Evolutionary conservation across 805 yeast species (phyloP).

Genomic region (Brettanomyces sp.): DNA sequence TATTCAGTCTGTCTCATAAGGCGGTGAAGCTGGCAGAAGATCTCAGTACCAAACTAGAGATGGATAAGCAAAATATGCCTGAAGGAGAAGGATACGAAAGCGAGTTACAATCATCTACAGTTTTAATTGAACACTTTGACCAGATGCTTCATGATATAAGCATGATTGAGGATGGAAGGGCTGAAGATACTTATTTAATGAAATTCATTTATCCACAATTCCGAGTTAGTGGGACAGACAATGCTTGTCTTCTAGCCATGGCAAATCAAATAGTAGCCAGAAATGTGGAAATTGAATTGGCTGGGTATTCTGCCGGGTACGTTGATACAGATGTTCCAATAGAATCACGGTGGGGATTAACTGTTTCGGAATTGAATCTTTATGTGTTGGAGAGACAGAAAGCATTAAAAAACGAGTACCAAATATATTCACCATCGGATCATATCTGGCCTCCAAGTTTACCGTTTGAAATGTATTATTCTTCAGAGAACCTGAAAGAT

Average conservation of each 20-base stretch:
- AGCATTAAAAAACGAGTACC: conserved; percentile 23
- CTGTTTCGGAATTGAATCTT: conserved; percentile 46
- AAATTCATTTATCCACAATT: conserved; percentile 79
- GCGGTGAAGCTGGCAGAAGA: conserved; percentile 25
- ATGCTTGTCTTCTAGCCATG: conserved; percentile 41
- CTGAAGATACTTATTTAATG: conserved; percentile 36
- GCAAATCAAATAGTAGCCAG: conserved; percentile 54
- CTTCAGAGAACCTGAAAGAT: conserved; percentile 31
- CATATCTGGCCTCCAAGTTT: conserved; percentile 57
- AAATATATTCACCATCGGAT: conserved; percentile 22
- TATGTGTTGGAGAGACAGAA: conserved; percentile 38
- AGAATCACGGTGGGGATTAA: conserved; percentile 49
- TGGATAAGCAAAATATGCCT: conserved; percentile 3
- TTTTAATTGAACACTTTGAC: conserved; percentile 39
- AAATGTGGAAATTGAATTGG: conserved; percentile 33
- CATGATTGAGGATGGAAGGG: conserved; percentile 11
- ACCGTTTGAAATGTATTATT: conserved; percentile 54
- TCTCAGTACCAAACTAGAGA: conserved; percentile 8
- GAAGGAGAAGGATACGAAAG: conserved; percentile 6
- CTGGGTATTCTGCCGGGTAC: conserved; percentile 26
- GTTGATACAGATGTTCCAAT: conserved; percentile 31
- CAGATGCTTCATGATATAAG: conserved; percentile 33
- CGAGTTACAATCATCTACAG: conserved; percentile 12
- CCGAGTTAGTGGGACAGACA: conserved; percentile 39
- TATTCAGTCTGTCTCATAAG: conserved; percentile 22